A percentile compares a stretch with the other conserved stretches of the same genome.
Conservation (phyloP, 2,329 filamentous ascomycete species). For the Cladosporium halotolerans region DNA sequence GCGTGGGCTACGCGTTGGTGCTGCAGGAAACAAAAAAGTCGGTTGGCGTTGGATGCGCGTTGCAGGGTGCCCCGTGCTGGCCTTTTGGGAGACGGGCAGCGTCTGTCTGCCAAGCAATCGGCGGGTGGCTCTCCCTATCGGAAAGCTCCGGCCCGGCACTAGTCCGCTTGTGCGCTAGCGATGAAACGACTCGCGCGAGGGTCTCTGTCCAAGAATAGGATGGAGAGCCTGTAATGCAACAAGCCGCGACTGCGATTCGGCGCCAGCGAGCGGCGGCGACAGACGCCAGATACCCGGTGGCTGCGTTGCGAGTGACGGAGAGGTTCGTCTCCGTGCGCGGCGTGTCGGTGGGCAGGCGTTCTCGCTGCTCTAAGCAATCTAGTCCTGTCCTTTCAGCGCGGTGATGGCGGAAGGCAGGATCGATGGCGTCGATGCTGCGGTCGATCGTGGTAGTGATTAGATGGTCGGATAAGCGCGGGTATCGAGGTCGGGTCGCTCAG, state of each 20-base stretch:
- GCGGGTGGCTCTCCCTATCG: no score
- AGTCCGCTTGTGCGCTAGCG: no score
- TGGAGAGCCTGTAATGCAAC: background rate
- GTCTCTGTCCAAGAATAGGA: no score
- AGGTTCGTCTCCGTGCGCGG: no score
- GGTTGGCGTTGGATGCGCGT: slow-evolving; percentile 2
- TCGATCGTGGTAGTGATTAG: background rate
- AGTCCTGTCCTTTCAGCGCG: background rate
- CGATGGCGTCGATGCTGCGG: background rate
- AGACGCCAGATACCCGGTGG: background rate
- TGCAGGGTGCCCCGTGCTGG: slow-evolving; percentile 4
- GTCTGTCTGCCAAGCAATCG: background rate
- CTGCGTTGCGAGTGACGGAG: no score
- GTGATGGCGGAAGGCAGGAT: background rate
- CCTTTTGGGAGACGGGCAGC: background rate
- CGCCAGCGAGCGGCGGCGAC: background rate
- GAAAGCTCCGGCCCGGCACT: no score
- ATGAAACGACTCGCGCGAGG: no score
- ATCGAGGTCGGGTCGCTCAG: background rate
- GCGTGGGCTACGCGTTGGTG: slow-evolving; percentile 2
- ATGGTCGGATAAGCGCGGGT: slow-evolving; percentile 2
- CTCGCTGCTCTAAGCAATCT: background rate
- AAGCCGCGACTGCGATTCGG: background rate
- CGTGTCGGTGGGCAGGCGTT: background rate
- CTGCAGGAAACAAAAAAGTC: slow-evolving; percentile 3